Base-by-base conservation (phyloP, 192 early-diverging fungal genomes). In the Coemansia sp. region DNA sequence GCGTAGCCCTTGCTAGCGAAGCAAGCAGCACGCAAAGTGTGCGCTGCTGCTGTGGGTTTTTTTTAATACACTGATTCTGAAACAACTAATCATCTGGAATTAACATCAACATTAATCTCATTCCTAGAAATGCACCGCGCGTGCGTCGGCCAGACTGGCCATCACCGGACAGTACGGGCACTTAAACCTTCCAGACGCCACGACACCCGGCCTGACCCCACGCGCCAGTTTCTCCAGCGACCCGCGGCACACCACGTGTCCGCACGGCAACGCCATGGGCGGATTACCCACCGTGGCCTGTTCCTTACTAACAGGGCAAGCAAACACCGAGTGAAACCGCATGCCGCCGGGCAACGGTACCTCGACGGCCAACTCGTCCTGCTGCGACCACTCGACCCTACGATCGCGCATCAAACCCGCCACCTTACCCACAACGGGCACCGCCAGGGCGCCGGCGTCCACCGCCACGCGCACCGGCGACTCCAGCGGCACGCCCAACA, bases 241-340 rank as follows among this genome's bases (percentile, higher is more conserved):
- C 62, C 94, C 96, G 64, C 91, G 87, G 78, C 91, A 93, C 33
- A 99, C 86, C 0, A 98, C 93, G 67, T 99, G 97, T 13, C 97
- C 97, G 72, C 97, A 99, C 2, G 81, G 80, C 88, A 99, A 86
- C 91, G 93, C 92, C 93, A 96, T 98, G 0, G 97, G 97, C 43
- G 95, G 95, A 57, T 99, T 99, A n/a, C 85, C 82, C 18, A 87
- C 84, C 6, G 91, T 87, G 1, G 90, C 91, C 67, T 93, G 91
- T 66, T 99, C 97, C 72, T 97, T 97, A 25, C 86, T 87, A 2
- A 99, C 97, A 6, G 97, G 97, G 69, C 97, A 99, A 1, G 88
- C 87, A 81, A 99, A 99, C 8, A 97, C 85, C 41, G 91, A 92
- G 73, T 99, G 97, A 71, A 87, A 99, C 53, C 90, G 76, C 65